A percentile compares a stretch with the other conserved stretches of the same genome.
These are phyloP conservation scores for Tulasnella sp. DNA, from an alignment of 768 basidiomycete species.

Conservation along the genomic window DNA sequence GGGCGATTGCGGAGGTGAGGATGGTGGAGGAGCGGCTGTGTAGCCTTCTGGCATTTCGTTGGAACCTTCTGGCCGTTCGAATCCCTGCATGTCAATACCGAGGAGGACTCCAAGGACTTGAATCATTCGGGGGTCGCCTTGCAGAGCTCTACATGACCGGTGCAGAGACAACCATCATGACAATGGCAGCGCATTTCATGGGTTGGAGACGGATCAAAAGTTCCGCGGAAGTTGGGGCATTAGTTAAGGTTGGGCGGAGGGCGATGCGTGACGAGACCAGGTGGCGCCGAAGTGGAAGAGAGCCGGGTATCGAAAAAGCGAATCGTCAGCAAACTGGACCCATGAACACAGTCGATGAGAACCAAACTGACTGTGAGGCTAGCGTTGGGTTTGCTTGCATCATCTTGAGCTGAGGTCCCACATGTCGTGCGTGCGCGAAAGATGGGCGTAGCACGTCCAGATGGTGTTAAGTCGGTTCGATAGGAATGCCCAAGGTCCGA, in stretches of 20 bases:
- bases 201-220: neutral
- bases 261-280: neutral
- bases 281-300: neutral
- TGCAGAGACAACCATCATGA: neutral
- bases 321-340: neutral
- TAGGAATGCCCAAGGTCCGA: neutral
- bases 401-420: conserved; percentile 28
- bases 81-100: conserved; percentile 88
- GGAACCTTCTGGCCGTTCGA: conserved; percentile 78
- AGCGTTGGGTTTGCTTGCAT: conserved; percentile 33
- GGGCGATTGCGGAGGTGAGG: conserved; percentile 40
- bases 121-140: conserved; percentile 80
- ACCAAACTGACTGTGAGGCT: conserved; percentile 6
- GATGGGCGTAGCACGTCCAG: neutral
- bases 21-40: conserved; percentile 33
- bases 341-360: neutral
- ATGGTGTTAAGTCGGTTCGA: neutral
- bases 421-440: neutral
- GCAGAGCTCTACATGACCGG: neutral
- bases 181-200: neutral
- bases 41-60: conserved; percentile 68
- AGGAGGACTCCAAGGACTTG: conserved; percentile 82
- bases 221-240: neutral
- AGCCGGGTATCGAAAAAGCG: neutral
- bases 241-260: neutral